These are phyloP conservation scores for Xylaria grammica DNA, from an alignment of 495 filamentous ascomycete species.

Conservation along the genomic window DNA sequence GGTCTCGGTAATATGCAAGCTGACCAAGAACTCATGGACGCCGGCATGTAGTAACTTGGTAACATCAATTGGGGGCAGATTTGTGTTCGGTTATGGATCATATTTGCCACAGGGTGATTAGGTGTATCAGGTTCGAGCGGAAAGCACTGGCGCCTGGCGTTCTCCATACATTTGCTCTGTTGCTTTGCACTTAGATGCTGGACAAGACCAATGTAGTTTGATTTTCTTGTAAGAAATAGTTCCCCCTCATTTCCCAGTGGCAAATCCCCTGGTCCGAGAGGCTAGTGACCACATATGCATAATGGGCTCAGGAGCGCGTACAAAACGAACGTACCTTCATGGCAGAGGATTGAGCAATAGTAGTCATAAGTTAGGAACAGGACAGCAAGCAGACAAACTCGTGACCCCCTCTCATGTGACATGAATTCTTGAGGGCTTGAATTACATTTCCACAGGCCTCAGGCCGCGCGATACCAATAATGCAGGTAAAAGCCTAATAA, in stretches of 20 bases:
- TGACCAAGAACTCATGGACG: conserved; percentile 37
- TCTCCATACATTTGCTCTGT: conserved; percentile 17
- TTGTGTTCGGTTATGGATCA: conserved; percentile 7
- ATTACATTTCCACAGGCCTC: background rate
- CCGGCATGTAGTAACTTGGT: conserved; percentile 12
- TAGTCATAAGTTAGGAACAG: background rate
- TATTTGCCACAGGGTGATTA: conserved; percentile 5
- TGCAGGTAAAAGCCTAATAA: too few relatives aligned
- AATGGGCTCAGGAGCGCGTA: background rate
- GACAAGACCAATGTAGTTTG: background rate
- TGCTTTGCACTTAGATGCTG: conserved; percentile 15
- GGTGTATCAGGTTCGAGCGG: conserved; percentile 14
- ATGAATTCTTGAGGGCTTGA: background rate
- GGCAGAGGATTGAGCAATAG: background rate
- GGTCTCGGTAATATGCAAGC: conserved; percentile 42
- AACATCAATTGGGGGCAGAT: background rate
- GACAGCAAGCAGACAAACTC: background rate
- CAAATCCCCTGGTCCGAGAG: background rate
- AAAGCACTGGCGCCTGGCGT: conserved; percentile 26
- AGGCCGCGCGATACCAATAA: too few relatives aligned
- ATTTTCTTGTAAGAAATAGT: conserved; percentile 17
- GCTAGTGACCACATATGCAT: background rate
- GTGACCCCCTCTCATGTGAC: background rate
- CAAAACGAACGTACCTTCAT: background rate
- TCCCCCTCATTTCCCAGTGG: background rate